Evolutionary conservation across 2,329 filamentous ascomycete genomes (phyloP).

Genomic region (Epichloe sibirici): DNA sequence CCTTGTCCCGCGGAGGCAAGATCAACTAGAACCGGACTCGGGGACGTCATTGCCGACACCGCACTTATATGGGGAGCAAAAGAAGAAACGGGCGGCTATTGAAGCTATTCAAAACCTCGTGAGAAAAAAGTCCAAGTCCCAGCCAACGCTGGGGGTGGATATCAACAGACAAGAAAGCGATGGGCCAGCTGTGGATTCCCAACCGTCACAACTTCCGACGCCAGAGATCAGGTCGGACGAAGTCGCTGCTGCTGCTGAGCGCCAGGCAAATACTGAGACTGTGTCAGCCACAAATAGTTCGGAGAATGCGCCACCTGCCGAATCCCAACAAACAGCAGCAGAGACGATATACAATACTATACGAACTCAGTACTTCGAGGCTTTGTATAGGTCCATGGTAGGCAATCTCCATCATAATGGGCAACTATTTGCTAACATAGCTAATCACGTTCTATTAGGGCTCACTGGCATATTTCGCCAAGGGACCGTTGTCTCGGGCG

Average conservation of each 20-base stretch:
- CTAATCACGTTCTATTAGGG: conserved; percentile 33
- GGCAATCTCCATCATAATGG: conserved; percentile 27
- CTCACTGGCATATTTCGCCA: conserved; percentile 72
- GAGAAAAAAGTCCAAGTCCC: conserved; percentile 36
- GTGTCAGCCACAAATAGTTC: background rate
- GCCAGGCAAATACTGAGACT: background rate
- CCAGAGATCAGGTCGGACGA: conserved; percentile 1
- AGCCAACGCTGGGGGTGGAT: conserved; percentile 27
- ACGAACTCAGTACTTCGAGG: conserved; percentile 45
- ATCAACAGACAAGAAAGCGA: conserved; percentile 13
- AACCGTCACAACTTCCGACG: conserved; percentile 10
- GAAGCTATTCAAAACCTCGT: conserved; percentile 51
- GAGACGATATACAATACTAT: conserved; percentile 46
- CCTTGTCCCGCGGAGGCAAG: conserved; percentile 12
- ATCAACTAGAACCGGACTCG: conserved; percentile 11
- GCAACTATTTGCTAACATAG: conserved; percentile 22
- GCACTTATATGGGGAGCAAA: conserved; percentile 35
- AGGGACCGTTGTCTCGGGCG: conserved; percentile 65
- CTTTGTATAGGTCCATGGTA: conserved; percentile 52
- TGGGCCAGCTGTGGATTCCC: conserved; percentile 7
- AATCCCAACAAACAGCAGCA: conserved; percentile 30
- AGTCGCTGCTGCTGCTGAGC: background rate
- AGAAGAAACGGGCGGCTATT: conserved; percentile 46
- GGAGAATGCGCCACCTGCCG: conserved; percentile 4
- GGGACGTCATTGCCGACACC: conserved; percentile 27